Evolutionary conservation across 148 eudicot species (phyloP).

Genomic region (Talinum fruticosum): DNA sequence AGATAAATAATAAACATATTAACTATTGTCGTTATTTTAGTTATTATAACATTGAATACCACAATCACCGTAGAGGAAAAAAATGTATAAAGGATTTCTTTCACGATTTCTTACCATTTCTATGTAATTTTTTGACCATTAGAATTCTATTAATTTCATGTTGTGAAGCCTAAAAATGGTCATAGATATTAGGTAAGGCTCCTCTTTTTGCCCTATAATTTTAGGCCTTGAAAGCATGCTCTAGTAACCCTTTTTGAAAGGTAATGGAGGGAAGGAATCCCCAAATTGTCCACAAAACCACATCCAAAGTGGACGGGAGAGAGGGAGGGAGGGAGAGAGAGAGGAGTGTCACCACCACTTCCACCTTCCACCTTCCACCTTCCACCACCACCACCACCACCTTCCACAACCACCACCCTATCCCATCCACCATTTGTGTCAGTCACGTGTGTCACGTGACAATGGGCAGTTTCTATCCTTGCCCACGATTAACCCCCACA

Average conservation of each 20-base stretch:
- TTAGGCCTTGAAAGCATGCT: not conserved
- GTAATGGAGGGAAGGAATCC: not conserved
- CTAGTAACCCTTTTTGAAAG: not conserved
- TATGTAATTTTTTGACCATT: too few relatives aligned
- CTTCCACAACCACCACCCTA: not conserved
- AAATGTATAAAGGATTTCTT: too few relatives aligned
- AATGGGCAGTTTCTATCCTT: not conserved
- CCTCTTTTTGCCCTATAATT: not conserved
- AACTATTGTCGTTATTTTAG: too few relatives aligned
- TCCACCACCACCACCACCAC: not conserved
- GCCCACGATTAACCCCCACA: not conserved
- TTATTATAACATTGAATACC: too few relatives aligned
- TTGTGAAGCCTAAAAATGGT: not conserved
- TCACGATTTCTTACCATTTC: too few relatives aligned
- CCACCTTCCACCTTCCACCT: too few relatives aligned
- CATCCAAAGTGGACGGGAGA: constrained; percentile 2
- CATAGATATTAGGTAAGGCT: constrained; percentile 11
- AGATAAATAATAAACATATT: too few relatives aligned
- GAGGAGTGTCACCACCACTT: not conserved
- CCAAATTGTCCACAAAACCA: not conserved
- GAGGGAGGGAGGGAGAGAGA: too few relatives aligned
- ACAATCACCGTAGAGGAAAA: too few relatives aligned
- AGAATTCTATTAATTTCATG: too few relatives aligned
- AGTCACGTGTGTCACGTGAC: constrained; percentile 14
- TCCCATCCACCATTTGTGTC: not conserved